Base-by-base conservation (phyloP, 805 yeast genomes). In the Diddensiella transvaalensis region DNA sequence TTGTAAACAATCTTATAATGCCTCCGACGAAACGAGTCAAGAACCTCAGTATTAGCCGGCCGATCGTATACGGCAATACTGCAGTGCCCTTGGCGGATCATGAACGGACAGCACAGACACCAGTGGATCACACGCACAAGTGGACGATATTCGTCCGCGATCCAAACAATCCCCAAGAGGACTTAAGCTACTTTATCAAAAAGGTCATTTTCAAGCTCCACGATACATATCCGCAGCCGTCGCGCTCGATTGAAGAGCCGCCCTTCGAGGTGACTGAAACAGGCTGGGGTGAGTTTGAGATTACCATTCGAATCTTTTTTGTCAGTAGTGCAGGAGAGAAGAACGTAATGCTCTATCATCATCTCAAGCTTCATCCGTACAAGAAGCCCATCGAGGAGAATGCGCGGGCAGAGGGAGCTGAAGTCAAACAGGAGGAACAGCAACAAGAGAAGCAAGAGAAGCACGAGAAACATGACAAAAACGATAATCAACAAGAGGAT, bases 201-300 rank as follows among this genome's bases (percentile, higher is more conserved):
- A 84, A 87, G 65, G 98, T 93, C 1, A 91, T 90, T 0, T 93
- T 91, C 73, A 93, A 93, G 63, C 72, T 93, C 19, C 99, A 93
- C 66, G 99, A 93, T 55, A 93, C 99, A 0, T 93, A 91, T 60
- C 84, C 83, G 18, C 87, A 83, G 58, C 79, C 96, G 1, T 80
- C 88, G n/a, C 72, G 99, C 47, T 77, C 93, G 1, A 75, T 91
- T 13, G 98, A 93, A 53, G 64, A 73, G 24, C 97, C 98, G 1
- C 99, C 99, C 0, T 93, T 85, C 60, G 95, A 89, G 64, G 88
- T 93, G 23, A 85, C 96, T 1, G 99, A 93, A 62, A 87, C 98
- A 0, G 99, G 99, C 0, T 93, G 99, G 99, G 99, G 99, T 56
- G 99, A 93, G 66, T 93, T 93, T 67, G 99, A 93, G 61, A 85